Evolutionary conservation across 148 eudicot species (phyloP).

Genomic region (Vaccinium darrowii): DNA sequence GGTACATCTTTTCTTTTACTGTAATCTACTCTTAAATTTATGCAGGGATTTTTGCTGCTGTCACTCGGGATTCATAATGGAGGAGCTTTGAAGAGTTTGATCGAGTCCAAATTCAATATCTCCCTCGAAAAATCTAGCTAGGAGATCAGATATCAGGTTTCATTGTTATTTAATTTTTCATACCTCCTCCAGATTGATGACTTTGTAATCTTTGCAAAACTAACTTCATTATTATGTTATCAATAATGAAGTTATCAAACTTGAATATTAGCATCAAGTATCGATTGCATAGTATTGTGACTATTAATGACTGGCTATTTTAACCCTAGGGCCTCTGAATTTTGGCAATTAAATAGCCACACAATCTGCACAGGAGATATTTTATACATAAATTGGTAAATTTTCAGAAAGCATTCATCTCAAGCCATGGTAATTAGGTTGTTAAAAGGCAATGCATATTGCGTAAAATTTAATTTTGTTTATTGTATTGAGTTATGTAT

Average conservation of each 20-base stretch:
- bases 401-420: too few species aligned
- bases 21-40: too few species aligned
- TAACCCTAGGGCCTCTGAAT: neutral
- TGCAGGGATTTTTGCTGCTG: too few species aligned
- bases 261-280: neutral
- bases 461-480: too few species aligned
- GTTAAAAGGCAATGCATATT: too few species aligned
- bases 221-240: neutral
- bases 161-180: neutral
- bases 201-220: neutral
- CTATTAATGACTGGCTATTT: neutral
- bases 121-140: neutral
- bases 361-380: neutral
- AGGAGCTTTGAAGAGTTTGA: too few species aligned
- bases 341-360: neutral
- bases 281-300: neutral
- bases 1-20: too few species aligned
- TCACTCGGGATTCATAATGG: too few species aligned
- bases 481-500: too few species aligned
- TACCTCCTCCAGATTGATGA: neutral
- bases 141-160: neutral
- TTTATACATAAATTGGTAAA: neutral
- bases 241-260: neutral
- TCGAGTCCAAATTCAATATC: neutral
- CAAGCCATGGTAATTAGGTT: too few species aligned